Evolutionary conservation across 1,284 basidiomycete genomes (phyloP).

Genomic region (Rhodotorula sp.): DNA sequence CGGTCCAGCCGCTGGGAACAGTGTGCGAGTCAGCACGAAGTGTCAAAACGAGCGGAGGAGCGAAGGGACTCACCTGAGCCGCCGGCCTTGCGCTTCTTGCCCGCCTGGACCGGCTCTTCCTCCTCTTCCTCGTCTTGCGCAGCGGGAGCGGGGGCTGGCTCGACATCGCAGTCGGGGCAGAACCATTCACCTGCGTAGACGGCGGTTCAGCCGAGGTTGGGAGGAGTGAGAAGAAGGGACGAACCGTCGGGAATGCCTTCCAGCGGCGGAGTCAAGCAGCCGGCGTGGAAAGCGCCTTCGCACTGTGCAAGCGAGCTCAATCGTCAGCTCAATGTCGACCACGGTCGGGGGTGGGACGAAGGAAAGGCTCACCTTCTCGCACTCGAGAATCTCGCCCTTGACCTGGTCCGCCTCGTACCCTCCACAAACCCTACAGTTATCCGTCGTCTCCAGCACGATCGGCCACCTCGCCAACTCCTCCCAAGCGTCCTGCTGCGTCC

Average conservation of each 20-base stretch:
- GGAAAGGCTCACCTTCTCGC: constrained; percentile 67
- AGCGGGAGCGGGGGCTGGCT: neutral
- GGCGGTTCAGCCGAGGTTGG: no score
- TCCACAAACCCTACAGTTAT: constrained; percentile 69
- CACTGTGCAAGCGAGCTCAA: no score
- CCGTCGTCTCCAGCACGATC: constrained; percentile 64
- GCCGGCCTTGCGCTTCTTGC: constrained; percentile 28
- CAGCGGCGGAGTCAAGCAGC: constrained; percentile 76
- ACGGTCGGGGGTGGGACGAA: no score
- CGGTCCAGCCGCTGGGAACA: neutral
- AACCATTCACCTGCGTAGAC: constrained; percentile 81
- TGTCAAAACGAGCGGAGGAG: no score
- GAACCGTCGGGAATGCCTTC: constrained; percentile 70
- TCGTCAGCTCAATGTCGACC: no score
- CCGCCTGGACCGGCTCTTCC: neutral
- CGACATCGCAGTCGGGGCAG: constrained; percentile 64
- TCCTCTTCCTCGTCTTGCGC: constrained; percentile 1
- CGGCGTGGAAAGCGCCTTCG: constrained; percentile 81
- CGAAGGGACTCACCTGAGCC: neutral
- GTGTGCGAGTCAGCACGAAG: neutral
- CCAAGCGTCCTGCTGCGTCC: constrained; percentile 26
- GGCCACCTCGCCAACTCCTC: constrained; percentile 70
- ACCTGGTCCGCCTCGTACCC: constrained; percentile 56
- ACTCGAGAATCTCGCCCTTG: constrained; percentile 70
- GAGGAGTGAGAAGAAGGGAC: constrained; percentile 40